These are phyloP conservation scores for Colletotrichum abscissum DNA, from an alignment of 2,329 filamentous ascomycete genomes.

Conservation along the genomic window DNA sequence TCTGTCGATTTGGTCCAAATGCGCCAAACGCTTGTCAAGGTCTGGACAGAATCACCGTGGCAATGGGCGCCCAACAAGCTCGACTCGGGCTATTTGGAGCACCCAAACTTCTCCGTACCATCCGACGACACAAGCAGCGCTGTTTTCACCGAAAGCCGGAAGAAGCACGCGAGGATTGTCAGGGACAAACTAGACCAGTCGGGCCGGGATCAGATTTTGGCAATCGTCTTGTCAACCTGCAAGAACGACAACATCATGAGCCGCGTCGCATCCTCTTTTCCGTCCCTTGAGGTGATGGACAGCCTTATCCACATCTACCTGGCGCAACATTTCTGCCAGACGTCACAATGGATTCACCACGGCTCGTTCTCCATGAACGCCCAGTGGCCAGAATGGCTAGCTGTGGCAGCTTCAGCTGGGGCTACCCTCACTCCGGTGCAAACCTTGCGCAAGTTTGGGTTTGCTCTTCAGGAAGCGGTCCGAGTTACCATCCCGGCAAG, in stretches of 20 bases:
- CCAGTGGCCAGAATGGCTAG: constrained; percentile 69
- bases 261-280: constrained; percentile 70
- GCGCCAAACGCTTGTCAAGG: constrained; percentile 58
- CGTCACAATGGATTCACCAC: constrained; percentile 71
- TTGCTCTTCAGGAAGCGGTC: constrained; percentile 64
- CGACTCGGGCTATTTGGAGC: constrained; percentile 57
- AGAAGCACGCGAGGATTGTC: constrained; percentile 52
- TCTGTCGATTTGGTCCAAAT: constrained; percentile 57
- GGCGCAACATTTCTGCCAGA: constrained; percentile 64
- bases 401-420: constrained; percentile 69
- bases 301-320: constrained; percentile 71
- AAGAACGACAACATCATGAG: constrained; percentile 60
- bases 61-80: constrained; percentile 59
- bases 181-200: constrained; percentile 57
- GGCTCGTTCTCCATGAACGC: constrained; percentile 67
- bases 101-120: constrained; percentile 57
- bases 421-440: constrained; percentile 68
- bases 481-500: constrained; percentile 45
- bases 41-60: constrained; percentile 64
- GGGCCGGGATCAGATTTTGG: constrained; percentile 71
- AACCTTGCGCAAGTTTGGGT: constrained; percentile 70
- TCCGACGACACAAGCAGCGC: constrained; percentile 50
- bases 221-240: constrained; percentile 71
- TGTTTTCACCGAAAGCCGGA: constrained; percentile 51
- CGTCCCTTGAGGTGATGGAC: constrained; percentile 69